Conservation (phyloP, 768 basidiomycete species). For the Boletus fagicola region DNA sequence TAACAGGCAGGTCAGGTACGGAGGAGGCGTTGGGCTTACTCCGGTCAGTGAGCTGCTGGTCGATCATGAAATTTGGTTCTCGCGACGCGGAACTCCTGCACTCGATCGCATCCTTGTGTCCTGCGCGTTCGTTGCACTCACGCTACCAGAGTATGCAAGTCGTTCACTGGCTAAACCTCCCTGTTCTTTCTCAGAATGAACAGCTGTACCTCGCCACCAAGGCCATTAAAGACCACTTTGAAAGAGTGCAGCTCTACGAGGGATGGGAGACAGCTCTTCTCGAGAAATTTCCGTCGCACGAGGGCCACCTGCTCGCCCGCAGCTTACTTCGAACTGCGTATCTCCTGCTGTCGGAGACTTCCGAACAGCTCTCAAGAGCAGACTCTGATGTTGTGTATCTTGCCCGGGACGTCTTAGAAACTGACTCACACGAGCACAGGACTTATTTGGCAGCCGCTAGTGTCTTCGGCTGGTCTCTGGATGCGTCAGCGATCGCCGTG, state of each 20-base stretch:
- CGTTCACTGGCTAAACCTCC: constrained; percentile 31
- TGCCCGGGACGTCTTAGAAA: constrained; percentile 3
- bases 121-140: constrained; percentile 5
- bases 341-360: constrained; percentile 10
- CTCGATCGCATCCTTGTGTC: constrained; percentile 34
- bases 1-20: constrained; percentile 43
- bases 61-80: constrained; percentile 35
- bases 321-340: constrained; percentile 7
- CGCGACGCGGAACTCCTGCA: constrained; percentile 32
- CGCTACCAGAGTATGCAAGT: constrained; percentile 41
- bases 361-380: not conserved
- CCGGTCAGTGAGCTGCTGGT: constrained; percentile 35
- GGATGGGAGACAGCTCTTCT: not conserved
- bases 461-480: constrained; percentile 2
- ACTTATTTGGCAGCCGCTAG: constrained; percentile 1
- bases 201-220: constrained; percentile 21
- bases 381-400: constrained; percentile 8
- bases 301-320: constrained; percentile 14
- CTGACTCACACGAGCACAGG: constrained; percentile 1
- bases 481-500: not conserved
- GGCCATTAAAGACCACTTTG: constrained; percentile 28
- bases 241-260: constrained; percentile 10
- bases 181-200: constrained; percentile 29
- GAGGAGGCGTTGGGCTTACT: constrained; percentile 43
- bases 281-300: not conserved